Evolutionary conservation across 192 early-diverging fungal genomes (phyloP), one percentile per base, ranked within the genome.

Genomic region (Umbelopsis ramanniana): DNA sequence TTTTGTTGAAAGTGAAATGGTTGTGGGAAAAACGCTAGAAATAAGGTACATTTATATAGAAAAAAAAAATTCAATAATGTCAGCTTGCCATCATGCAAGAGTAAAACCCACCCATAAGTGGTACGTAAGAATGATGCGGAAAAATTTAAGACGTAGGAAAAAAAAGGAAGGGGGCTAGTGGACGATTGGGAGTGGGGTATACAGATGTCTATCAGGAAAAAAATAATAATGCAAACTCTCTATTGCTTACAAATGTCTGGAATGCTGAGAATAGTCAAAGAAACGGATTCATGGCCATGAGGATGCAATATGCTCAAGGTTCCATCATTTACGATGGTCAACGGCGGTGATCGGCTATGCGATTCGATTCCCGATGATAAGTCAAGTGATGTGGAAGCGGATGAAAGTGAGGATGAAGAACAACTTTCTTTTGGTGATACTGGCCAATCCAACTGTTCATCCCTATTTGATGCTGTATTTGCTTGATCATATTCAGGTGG

Each of bases 211-310:
- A 43, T 40, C 38, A 40, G 38, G 11, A 6, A 43, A 43, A 43
- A 43, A 4, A 43, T 43, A 29, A 29, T 29, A 29, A 29, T n/a
- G 48, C 48, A 21, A n/a, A 50, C 48, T 63, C 12, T n/a, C 29
- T 63, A 63, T 63, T 63, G 57, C 26, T 63, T 63, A 63, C 57
- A 63, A 19, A 63, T 63, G 33, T 63, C 57, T 63, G 57, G 57
- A n/a, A 63, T 63, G 57, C 57, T 63, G 0, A 63, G 57, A 19
- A 63, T 63, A n/a, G 57, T 63, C 29, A 63, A n/a, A 14, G 57
- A 63, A 6, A 63, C 57, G 9, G 57, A 19, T 38, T 37, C 57
- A 63, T 63, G 57, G 26, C 35, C 57, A 35, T 63, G 57, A n/a
- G 11, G 26, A 37, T 12, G 26, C 26, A 26, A 19, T 43, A 43